phyloP scores from a whole-genome alignment of 768 basidiomycete genomes.

The Suillus weaverae region DNA sequence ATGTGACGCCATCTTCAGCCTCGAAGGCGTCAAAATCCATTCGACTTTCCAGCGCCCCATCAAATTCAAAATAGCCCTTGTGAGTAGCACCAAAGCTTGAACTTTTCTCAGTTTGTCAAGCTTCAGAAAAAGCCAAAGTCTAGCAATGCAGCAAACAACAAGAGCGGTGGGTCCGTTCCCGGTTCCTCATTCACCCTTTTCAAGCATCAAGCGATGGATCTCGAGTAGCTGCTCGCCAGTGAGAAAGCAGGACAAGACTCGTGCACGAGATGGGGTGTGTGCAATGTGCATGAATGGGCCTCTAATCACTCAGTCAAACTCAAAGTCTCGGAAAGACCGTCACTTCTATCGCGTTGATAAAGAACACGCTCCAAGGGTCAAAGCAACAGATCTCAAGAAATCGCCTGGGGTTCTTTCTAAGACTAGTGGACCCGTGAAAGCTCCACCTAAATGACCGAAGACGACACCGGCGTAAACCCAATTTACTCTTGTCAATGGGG shows the following conservation, averaged over 20 bases:
- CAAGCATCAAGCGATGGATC: conserved; percentile 4
- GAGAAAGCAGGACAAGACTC: background rate
- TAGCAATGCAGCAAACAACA: background rate
- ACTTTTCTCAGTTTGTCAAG: background rate
- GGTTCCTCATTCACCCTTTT: background rate
- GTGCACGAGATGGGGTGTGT: background rate
- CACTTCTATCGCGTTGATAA: background rate
- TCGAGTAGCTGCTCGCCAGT: background rate
- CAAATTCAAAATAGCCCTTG: background rate
- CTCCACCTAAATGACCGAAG: background rate
- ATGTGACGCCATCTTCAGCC: background rate
- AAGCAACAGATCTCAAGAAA: background rate
- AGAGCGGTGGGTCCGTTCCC: background rate
- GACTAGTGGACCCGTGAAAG: background rate
- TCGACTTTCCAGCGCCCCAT: background rate
- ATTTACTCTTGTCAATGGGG: background rate
- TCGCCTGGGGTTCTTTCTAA: background rate
- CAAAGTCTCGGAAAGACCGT: background rate
- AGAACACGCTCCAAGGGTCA: background rate
- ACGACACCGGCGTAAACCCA: background rate
- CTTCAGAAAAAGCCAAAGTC: background rate
- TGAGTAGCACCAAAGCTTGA: background rate
- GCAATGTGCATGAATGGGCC: background rate
- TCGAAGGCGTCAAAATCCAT: background rate
- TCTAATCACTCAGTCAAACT: background rate